A percentile compares a stretch with the other conserved stretches of the same genome.
Conservation (phyloP, 73 alveolate species). For the Tetrahymena elliotti region DNA sequence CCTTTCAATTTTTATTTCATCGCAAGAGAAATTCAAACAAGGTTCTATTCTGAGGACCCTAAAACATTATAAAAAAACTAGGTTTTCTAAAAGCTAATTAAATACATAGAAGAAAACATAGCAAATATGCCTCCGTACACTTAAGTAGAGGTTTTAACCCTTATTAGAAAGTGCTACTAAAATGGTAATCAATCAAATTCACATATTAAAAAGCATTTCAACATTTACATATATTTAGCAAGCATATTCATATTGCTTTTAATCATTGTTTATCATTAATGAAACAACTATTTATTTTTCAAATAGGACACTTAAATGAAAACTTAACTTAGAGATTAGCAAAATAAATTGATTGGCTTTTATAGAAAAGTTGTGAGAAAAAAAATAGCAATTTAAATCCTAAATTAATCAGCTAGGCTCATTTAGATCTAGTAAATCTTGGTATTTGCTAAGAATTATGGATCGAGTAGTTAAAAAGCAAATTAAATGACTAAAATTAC, state of each 20-base stretch:
- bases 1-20: neutral
- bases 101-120: neutral
- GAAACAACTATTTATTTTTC: neutral
- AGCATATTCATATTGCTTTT: neutral
- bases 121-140: neutral
- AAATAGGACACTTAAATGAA: neutral
- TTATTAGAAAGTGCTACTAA: neutral
- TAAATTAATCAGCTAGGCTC: neutral
- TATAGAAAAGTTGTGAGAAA: neutral
- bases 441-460: neutral
- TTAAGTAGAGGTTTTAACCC: neutral
- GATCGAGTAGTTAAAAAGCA: neutral
- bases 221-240: neutral
- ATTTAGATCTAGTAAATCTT: neutral
- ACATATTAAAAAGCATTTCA: neutral
- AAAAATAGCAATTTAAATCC: neutral
- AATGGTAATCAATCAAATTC: neutral
- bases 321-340: neutral
- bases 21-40: neutral
- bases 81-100: neutral
- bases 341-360: neutral
- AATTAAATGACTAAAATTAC: neutral
- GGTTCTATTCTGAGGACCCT: neutral
- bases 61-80: neutral
- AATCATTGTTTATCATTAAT: neutral